Percentiles rank a stretch among this genome's conserved stretches.
These are phyloP conservation scores for Phoma sp. DNA, from an alignment of 2,329 filamentous ascomycete genomes.

Conservation along the genomic window DNA sequence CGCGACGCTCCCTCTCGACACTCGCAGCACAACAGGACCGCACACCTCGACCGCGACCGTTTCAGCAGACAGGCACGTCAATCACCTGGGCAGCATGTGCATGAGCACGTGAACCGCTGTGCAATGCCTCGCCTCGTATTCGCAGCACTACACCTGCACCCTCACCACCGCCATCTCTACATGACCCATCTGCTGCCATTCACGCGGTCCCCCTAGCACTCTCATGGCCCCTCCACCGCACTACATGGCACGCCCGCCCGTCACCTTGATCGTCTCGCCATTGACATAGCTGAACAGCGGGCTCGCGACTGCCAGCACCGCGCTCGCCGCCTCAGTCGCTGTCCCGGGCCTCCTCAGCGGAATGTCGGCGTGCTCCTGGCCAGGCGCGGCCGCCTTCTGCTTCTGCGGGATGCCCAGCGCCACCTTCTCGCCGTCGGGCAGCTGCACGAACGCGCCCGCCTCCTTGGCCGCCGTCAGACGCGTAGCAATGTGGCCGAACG, in stretches of 20 bases:
- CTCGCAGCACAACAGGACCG: background rate
- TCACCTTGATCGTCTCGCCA: slow-evolving; percentile 87
- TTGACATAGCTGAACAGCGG: slow-evolving; percentile 84
- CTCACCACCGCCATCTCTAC: background rate
- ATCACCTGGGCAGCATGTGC: no score
- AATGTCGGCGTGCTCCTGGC: slow-evolving; percentile 67
- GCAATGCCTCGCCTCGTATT: background rate
- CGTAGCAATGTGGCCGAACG: slow-evolving; percentile 82
- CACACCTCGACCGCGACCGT: background rate
- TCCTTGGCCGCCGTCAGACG: slow-evolving; percentile 85
- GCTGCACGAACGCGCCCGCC: slow-evolving; percentile 77
- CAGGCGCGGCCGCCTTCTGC: slow-evolving; percentile 47
- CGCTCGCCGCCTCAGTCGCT: slow-evolving; percentile 79
- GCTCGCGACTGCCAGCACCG: slow-evolving; percentile 78
- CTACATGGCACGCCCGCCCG: slow-evolving; percentile 72
- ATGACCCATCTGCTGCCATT: background rate
- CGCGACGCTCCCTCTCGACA: background rate
- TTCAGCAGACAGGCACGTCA: background rate
- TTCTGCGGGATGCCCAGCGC: slow-evolving; percentile 51
- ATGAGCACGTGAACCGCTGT: background rate
- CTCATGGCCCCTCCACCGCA: no score
- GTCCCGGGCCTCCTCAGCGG: slow-evolving; percentile 77
- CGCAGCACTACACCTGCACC: background rate
- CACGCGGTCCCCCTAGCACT: no score
- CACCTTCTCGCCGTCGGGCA: slow-evolving; percentile 69